Conservation (phyloP, 345 rosid genomes). For the Citrus reticulata region DNA sequence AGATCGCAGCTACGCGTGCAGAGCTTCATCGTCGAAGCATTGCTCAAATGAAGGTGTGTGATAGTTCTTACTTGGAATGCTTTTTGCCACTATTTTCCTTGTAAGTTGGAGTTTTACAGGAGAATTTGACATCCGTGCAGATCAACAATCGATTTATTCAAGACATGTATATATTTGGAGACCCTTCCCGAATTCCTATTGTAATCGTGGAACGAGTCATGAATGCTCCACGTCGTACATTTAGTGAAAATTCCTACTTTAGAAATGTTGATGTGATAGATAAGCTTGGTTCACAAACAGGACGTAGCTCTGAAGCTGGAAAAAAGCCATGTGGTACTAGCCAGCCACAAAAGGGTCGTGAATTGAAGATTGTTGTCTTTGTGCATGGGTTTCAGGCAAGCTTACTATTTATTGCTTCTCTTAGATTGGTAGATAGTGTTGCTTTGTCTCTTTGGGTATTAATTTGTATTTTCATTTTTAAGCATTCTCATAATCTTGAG, state of each 20-base stretch:
- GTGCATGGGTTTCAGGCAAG: constrained; percentile 99
- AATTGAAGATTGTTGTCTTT: constrained; percentile 73
- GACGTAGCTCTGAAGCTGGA: constrained; percentile 23
- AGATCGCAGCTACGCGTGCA: constrained; percentile 78
- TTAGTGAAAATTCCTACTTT: constrained; percentile 73
- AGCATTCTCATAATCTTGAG: neutral
- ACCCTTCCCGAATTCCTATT: constrained; percentile 77
- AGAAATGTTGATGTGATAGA: constrained; percentile 56
- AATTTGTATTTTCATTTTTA: neutral
- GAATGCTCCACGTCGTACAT: constrained; percentile 79
- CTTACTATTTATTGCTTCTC: neutral
- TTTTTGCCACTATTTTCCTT: constrained; percentile 6
- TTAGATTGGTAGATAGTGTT: neutral
- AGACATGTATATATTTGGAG: constrained; percentile 89
- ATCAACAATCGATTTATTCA: constrained; percentile 82
- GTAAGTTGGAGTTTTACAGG: constrained; percentile 4
- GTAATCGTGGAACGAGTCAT: constrained; percentile 75
- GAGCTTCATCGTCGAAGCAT: constrained; percentile 96
- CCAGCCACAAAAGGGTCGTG: constrained; percentile 38
- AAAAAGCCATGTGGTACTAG: constrained; percentile 27
- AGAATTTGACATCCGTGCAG: constrained; percentile 43
- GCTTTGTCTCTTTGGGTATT: neutral
- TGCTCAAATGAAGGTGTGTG: constrained; percentile 89
- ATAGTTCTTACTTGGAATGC: constrained; percentile 1
- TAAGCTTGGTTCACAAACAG: constrained; percentile 26